Conservation (phyloP, 1,284 basidiomycete genomes). For the Trametes versicolor region DNA sequence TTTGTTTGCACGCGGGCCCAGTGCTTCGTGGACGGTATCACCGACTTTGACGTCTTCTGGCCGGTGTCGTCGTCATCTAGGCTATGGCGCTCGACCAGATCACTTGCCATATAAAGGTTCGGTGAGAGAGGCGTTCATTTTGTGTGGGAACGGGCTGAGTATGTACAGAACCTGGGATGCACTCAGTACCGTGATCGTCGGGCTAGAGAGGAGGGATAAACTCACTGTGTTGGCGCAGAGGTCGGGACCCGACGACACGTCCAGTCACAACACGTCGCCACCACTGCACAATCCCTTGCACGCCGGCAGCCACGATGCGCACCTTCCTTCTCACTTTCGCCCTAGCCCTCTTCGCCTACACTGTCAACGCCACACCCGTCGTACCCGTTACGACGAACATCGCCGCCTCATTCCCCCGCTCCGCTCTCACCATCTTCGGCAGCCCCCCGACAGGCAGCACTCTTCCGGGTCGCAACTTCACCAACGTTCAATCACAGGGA, state of each 20-base stretch:
- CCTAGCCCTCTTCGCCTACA: constrained; percentile 4
- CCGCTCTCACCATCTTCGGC: constrained; percentile 1
- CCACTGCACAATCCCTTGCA: not conserved
- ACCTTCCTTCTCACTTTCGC: constrained; percentile 6
- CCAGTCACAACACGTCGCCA: not conserved
- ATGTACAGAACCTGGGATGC: too few relatives aligned
- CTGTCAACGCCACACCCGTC: constrained; percentile 3
- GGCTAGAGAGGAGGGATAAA: too few relatives aligned
- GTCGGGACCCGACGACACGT: not conserved
- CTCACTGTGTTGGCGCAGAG: not conserved
- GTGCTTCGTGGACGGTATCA: not conserved
- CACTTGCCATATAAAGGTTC: too few relatives aligned
- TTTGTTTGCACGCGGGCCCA: not conserved
- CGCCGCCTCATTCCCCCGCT: constrained; percentile 7
- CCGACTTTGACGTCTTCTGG: constrained; percentile 3
- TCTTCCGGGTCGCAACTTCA: not conserved
- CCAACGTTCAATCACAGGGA: not conserved
- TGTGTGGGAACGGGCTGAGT: too few relatives aligned
- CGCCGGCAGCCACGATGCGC: constrained; percentile 1
- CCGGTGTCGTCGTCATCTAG: not conserved
- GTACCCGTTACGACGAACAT: not conserved
- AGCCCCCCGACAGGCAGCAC: constrained; percentile 3
- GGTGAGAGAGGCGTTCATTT: too few relatives aligned
- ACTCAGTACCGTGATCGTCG: too few relatives aligned
- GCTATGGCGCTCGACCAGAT: not conserved